Evolutionary conservation across 1,284 basidiomycete species (phyloP), one percentile per base, ranked within the genome.

Genomic region (Peniophora sp.): DNA sequence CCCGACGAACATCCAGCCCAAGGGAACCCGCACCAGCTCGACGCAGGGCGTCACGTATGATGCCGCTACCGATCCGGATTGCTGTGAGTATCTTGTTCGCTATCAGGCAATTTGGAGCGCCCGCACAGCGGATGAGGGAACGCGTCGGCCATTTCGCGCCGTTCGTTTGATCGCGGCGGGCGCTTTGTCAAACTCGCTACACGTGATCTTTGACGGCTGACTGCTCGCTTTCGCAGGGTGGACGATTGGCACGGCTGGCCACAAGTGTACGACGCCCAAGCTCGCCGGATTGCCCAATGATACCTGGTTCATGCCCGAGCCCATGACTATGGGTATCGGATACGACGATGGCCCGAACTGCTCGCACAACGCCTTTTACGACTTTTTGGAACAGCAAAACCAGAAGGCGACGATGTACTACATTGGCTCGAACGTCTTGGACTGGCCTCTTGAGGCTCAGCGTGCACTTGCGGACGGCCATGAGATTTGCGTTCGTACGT

Each of bases 321-420:
- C 84, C 58, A 67, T 70, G 54, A 83, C 82, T 18, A 76, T 85
- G 53, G 83, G 72, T 47, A 79, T 75, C 54, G 74, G 71, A 2
- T 85, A 83, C 60, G 84, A 85, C 56, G 83, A 85, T 55, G 84
- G 84, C 2, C 90, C 90, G 10, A 88, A 85, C 48, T 89, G 88
- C 50, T 83, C 75, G 2, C 76, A 80, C 51, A 76, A 80, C 49
- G 69, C 69, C 3, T 80, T 86, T 53, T 83, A 88, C 50, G 69
- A 85, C 58, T 85, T 72, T 57, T 69, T 92, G 51, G 61, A 71
- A 35, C 63, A 74, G 45, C 69, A 88, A 55, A 71, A 85, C 54
- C 74, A 91, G 67, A 86, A 81, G 69, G 81, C 88, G 18, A 91
- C 88, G 5, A 73, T 81, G 74, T 92, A 88, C 68, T 92, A 82